Base-by-base conservation (phyloP, 2,329 filamentous ascomycete species). In the Metarhizium rileyi region DNA sequence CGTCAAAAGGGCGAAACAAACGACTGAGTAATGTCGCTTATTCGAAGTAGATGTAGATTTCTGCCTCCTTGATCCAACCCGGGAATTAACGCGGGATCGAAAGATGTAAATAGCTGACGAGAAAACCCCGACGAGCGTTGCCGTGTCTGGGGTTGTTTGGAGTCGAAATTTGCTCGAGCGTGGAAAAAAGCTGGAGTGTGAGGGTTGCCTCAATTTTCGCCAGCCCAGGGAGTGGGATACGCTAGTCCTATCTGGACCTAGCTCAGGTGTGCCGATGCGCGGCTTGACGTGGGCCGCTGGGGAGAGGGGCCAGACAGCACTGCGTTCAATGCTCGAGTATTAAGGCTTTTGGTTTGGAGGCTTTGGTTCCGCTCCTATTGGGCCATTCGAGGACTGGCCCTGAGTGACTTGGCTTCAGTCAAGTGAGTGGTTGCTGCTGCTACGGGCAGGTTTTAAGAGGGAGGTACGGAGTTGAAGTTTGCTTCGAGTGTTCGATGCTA, bases 121-220 rank as follows among this genome's bases (percentile, higher is more conserved):
- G 18, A 55, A 55, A 57, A 61, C 66, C 66, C 65, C 64, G 64
- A 66, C 64, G 56, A 67, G 59, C 60, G 61, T 62, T 65, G 66
- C 61, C 61, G 64, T 63, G 66, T 67, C 67, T 68, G 66, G 66
- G 60, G 65, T 66, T 69, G 64, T 59, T 44, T 49, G 64, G 63
- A 67, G 65, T 58, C 62, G 66, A 69, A 70, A 68, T 65, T 70
- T 70, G 64, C 67, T 69, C 66, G 63, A 59, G 63, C 63, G 62
- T 61, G 61, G 57, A 60, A 63, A 66, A 67, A 67, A 64, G 59
- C 63, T 62, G 44, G 40, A 59, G 59, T 59, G 61, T 67, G 65
- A 68, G 68, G 66, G 67, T 65, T 70, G 64, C 64, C 54, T 51
- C 56, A 70, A 70, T 71, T 71, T 70, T 70, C 65, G 59, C 62